These are phyloP conservation scores for Ascochyta lentis DNA, from an alignment of 2,329 filamentous ascomycete genomes.

Conservation along the genomic window DNA sequence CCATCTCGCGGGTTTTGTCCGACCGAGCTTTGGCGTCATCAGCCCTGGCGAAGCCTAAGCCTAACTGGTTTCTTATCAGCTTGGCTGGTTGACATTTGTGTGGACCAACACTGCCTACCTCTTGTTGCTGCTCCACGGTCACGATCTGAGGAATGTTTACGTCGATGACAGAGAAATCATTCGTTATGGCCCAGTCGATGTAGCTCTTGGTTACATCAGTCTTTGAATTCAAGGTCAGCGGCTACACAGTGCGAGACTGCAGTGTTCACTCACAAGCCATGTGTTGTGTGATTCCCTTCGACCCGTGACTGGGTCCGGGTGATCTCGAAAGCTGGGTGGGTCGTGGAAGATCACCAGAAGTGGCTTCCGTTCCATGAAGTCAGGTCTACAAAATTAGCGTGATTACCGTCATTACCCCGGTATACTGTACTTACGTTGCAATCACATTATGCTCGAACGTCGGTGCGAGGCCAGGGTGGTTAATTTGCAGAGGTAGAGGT, in stretches of 20 bases:
- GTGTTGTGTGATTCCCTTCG: constrained; percentile 82
- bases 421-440: constrained; percentile 64
- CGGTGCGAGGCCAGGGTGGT: constrained; percentile 73
- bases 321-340: constrained; percentile 61
- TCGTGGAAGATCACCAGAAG: constrained; percentile 90
- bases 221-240: constrained; percentile 61
- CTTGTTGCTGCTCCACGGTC: constrained; percentile 58
- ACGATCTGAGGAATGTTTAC: constrained; percentile 86
- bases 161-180: constrained; percentile 85
- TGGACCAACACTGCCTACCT: constrained; percentile 52
- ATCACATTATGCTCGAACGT: constrained; percentile 88
- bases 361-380: constrained; percentile 69
- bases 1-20: constrained; percentile 69
- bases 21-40: constrained; percentile 53
- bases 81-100: neutral
- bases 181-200: constrained; percentile 79
- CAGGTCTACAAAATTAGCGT: constrained; percentile 55
- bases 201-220: constrained; percentile 82
- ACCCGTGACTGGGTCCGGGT: constrained; percentile 63
- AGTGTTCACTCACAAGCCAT: constrained; percentile 74
- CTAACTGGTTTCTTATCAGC: constrained; percentile 21
- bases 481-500: constrained; percentile 79
- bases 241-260: constrained; percentile 38
- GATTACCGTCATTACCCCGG: neutral
- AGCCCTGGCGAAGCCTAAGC: constrained; percentile 52